Percentiles rank a stretch among this genome's conserved stretches.
Conservation (phyloP, 1,139 yeast species). For the Yamadazyma buinensis region DNA sequence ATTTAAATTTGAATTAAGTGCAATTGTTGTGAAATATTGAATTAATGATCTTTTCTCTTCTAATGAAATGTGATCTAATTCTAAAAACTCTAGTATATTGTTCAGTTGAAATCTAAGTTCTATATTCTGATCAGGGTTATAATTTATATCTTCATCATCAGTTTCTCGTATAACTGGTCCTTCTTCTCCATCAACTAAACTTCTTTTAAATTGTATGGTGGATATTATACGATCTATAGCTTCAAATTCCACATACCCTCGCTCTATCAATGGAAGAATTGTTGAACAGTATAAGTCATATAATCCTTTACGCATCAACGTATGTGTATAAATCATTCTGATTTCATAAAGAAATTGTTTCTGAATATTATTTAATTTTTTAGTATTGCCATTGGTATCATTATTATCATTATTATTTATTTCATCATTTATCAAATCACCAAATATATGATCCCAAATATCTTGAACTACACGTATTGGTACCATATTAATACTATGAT, state of each 20-base stretch:
- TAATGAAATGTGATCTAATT: background rate
- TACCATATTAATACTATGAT: too few species aligned
- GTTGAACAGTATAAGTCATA: conserved; percentile 18
- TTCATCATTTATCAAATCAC: too few species aligned
- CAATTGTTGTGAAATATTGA: background rate
- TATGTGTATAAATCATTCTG: conserved; percentile 14
- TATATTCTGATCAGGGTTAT: background rate
- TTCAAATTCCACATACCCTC: conserved; percentile 6
- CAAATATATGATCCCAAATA: too few species aligned
- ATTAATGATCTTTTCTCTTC: background rate
- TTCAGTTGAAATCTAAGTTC: background rate
- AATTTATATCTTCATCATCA: too few species aligned
- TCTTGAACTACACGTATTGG: too few species aligned
- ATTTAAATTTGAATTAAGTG: background rate
- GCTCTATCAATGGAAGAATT: conserved; percentile 15
- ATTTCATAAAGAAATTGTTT: conserved; percentile 12
- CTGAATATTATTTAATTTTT: conserved; percentile 12
- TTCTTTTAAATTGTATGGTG: background rate
- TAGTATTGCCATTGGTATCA: background rate
- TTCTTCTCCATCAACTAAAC: too few species aligned
- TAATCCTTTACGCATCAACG: conserved; percentile 19
- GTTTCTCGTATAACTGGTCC: too few species aligned
- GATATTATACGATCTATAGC: conserved; percentile 22
- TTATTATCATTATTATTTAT: too few species aligned
- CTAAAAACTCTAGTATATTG: background rate